Evolutionary conservation across 306 rosid species (phyloP), one percentile per base, ranked within the genome.

Genomic region (Corylus avellana): DNA sequence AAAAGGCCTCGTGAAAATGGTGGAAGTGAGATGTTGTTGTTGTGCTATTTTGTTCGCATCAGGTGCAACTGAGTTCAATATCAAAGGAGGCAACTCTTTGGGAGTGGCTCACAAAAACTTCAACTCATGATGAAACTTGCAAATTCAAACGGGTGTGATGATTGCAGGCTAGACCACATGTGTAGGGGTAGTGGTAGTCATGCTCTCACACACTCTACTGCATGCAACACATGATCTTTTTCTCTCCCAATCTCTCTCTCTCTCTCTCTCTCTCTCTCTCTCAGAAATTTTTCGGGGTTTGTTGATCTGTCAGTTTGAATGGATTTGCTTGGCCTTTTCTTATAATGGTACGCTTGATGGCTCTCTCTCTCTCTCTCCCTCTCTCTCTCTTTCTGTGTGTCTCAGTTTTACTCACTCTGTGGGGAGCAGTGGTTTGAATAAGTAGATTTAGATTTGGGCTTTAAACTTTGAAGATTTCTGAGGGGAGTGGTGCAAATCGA

Each of bases 321-420:
- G 87, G 89, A 83, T 82, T 86, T 83, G 78, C 83, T 86, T 86
- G 89, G 89, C 87, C 74, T 86, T 80, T 86, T 86, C 85, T 86
- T 70, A 73, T 74, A 46, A 54, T 84, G 77, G 42, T 77, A 39
- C 85, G 75, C 72, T 55, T 68, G 29, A 68, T 42, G 29, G 10
- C 82, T 82, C 77, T 71, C 58, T 8, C 55, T 22, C 55, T 22
- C 69, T 68, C 37, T 67, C 81, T 61, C 81, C 54, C 69, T 67
- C 58, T 5, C 37, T 37, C 71, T 53, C 51, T 56, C 46, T 57
- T 74, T 1, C 81, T 76, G 76, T 70, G 47, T 7, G 57, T 55
- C 81, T 53, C 51, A n/a, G 70, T 63, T 62, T 32, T 47, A 70
- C 82, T 81, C 56, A 75, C 81, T 76, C 67, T 74, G 84, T 79